Base-by-base conservation (phyloP, 2,329 filamentous ascomycete genomes). In the Clarireedia monteithiana region DNA sequence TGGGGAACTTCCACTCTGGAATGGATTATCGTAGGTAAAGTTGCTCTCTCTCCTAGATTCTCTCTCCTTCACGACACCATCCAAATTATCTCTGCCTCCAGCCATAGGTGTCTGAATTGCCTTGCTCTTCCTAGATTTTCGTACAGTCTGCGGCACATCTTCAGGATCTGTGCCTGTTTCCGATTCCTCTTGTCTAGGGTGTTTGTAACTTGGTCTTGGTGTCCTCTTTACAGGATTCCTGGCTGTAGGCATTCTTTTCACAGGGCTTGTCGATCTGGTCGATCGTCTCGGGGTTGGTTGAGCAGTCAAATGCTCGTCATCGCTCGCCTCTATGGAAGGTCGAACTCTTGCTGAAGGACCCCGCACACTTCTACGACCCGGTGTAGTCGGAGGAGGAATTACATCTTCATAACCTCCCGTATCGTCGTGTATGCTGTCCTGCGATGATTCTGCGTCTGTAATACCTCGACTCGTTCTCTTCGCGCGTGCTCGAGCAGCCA, bases 391-490 rank as follows among this genome's bases (percentile, higher is more conserved):
- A 7, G 78, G 75, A 2, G 72, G 71, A 46, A 75, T 70, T 17
- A 75, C 70, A 15, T 82, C 79, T 48, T 86, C 80, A 23, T 86
- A 82, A 42, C 83, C 82, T 17, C 39, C 56, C 9, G 44, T 39
- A 27, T 15, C 27, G 23, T 50, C 48, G 15, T 38, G 30, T 30
- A 23, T 44, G 40, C 47, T 55, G 15, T 50, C 53, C 15, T 26
- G 47, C 45, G 53, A 36, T 3, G 57, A 85, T 24, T 79, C 80
- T 46, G 77, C 81, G 66, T 87, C 81, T 51, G 83, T 73, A 65
- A 99, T 99, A 55, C 95, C 94, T 70, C 80, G 84, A 70, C 91
- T 92, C 2, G 90, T 91, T 59, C 92, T 84, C 74, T 91, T 91
- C 14, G 91, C 91, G 57, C 84, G 82, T 44, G 88, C 85, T 64